These are phyloP conservation scores for Xylogone sp. DNA, from an alignment of 2,329 filamentous ascomycete species.

Conservation along the genomic window DNA sequence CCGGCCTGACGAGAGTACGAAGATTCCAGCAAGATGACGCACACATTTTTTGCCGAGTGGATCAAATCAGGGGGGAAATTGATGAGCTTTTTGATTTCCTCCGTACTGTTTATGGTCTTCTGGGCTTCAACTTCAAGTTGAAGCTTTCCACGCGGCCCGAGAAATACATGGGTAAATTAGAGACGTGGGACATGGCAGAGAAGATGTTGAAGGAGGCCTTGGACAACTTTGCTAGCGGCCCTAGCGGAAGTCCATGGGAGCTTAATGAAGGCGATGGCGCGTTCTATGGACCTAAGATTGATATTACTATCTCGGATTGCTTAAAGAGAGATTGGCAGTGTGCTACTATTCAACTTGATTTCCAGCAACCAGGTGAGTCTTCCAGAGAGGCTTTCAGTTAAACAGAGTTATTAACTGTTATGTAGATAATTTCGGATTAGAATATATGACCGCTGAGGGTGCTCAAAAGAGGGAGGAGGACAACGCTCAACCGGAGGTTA, in stretches of 20 bases:
- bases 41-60: constrained; percentile 89
- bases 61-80: constrained; percentile 73
- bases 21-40: constrained; percentile 96
- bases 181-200: constrained; percentile 89
- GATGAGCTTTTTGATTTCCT: constrained; percentile 85
- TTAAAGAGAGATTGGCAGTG: constrained; percentile 82
- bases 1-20: constrained; percentile 85
- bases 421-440: constrained; percentile 74
- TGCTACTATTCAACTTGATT: constrained; percentile 92
- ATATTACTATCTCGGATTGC: constrained; percentile 90
- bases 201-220: constrained; percentile 74
- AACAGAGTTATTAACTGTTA: not conserved
- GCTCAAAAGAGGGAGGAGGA: constrained; percentile 38
- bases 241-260: constrained; percentile 70
- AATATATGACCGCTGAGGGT: constrained; percentile 73
- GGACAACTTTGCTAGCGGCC: constrained; percentile 62
- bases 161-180: constrained; percentile 80
- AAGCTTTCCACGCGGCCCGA: constrained; percentile 90
- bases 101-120: constrained; percentile 71
- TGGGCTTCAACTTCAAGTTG: constrained; percentile 88
- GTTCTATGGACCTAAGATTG: constrained; percentile 98
- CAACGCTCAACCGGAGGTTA: constrained; percentile 34
- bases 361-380: constrained; percentile 64
- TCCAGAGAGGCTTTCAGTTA: not conserved
- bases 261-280: constrained; percentile 93